Conservation (phyloP, 345 rosid genomes). For the Euphorbia peplus region DNA sequence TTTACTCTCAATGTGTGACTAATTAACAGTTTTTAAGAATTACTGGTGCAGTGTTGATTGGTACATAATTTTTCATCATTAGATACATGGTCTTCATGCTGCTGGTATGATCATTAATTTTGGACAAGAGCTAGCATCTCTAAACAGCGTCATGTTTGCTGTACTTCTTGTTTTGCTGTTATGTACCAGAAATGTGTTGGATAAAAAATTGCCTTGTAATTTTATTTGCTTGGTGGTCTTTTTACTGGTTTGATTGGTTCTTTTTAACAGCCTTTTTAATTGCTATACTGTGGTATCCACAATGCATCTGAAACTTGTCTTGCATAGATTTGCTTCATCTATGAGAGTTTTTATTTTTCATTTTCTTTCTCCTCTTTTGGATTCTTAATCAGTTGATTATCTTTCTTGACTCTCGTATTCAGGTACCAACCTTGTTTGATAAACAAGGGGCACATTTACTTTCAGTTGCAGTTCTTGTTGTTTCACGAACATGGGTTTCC, state of each 20-base stretch:
- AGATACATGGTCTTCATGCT: neutral
- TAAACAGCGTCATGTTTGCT: neutral
- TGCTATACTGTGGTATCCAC: neutral
- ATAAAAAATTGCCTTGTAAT: neutral
- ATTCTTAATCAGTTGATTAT: neutral
- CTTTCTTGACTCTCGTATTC: constrained; percentile 10
- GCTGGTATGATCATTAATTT: neutral
- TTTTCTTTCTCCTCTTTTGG: no score
- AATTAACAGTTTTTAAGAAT: neutral
- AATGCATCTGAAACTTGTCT: neutral
- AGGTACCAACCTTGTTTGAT: constrained; percentile 88
- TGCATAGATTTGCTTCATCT: neutral
- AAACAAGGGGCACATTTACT: constrained; percentile 91
- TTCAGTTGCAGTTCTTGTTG: constrained; percentile 79
- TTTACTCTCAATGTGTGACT: neutral
- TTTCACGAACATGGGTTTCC: constrained; percentile 89
- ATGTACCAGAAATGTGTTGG: neutral
- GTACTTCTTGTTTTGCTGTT: neutral
- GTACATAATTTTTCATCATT: neutral
- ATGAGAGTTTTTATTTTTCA: neutral
- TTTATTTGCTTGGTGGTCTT: neutral
- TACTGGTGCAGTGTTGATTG: neutral
- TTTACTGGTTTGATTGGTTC: neutral
- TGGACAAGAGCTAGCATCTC: no score
- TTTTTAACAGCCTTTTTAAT: neutral